Conservation (phyloP, 148 eudicot species). For the Nyssa sinensis region DNA sequence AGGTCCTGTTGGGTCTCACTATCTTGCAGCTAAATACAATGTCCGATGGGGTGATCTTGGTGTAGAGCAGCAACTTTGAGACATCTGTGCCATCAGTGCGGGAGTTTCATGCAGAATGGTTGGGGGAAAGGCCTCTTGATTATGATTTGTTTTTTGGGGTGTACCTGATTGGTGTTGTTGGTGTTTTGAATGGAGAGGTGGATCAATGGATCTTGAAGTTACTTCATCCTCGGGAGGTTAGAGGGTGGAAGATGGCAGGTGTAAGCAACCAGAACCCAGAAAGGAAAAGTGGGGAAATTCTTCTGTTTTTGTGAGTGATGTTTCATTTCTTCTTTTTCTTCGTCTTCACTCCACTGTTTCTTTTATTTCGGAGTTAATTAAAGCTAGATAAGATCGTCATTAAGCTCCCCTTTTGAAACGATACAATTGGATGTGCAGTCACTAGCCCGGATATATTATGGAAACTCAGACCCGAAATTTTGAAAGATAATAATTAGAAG, state of each 20-base stretch:
- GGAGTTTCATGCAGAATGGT: background rate
- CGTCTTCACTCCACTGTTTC: background rate
- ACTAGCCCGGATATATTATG: too few relatives aligned
- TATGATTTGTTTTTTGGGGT: background rate
- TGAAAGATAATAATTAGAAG: too few relatives aligned
- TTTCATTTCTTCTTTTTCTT: background rate
- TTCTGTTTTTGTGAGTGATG: background rate
- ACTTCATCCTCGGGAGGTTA: background rate
- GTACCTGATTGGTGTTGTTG: background rate
- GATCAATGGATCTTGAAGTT: background rate
- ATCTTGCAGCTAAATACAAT: slow-evolving; percentile 87
- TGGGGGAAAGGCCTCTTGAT: too few relatives aligned
- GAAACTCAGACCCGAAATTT: too few relatives aligned
- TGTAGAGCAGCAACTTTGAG: slow-evolving; percentile 31
- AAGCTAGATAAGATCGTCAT: background rate
- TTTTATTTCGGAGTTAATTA: background rate
- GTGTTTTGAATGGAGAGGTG: background rate
- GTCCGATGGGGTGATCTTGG: slow-evolving; percentile 90
- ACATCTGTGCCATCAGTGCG: background rate
- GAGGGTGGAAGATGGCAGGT: background rate
- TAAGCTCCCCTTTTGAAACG: background rate
- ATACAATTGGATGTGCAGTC: too few relatives aligned
- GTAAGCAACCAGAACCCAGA: too few relatives aligned
- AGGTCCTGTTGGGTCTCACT: slow-evolving; percentile 96
- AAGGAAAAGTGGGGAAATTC: background rate